These are phyloP conservation scores for Loxodes magnus DNA, from an alignment of 73 alveolate genomes.

Conservation along the genomic window DNA sequence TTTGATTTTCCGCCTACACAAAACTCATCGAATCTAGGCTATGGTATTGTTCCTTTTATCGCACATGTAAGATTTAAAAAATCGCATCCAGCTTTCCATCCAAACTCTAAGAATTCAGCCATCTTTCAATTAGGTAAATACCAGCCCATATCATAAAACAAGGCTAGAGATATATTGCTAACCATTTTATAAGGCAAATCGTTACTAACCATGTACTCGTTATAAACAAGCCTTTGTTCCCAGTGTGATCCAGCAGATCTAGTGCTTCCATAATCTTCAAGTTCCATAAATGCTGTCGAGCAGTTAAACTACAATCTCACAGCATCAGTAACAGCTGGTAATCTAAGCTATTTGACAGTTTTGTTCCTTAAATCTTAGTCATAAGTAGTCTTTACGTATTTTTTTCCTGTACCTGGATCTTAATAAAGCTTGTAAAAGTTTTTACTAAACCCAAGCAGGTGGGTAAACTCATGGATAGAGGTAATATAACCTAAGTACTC, in stretches of 20 bases:
- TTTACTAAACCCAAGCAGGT: constrained; percentile 1
- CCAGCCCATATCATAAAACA: constrained; percentile 42
- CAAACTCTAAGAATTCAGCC: constrained; percentile 26
- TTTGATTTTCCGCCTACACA: no score
- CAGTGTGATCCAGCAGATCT: constrained; percentile 41
- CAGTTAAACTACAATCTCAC: no score
- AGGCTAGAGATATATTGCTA: constrained; percentile 38
- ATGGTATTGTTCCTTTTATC: constrained; percentile 7
- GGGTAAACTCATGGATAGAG: constrained; percentile 8
- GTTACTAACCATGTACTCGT: constrained; percentile 30
- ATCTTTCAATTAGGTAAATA: constrained; percentile 21
- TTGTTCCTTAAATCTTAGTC: no score
- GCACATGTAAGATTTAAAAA: constrained; percentile 20
- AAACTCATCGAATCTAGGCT: no score
- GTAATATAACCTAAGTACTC: background rate
- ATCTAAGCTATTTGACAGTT: no score
- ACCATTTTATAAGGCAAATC: constrained; percentile 14
- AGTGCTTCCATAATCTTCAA: constrained; percentile 30
- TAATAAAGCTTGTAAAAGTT: no score
- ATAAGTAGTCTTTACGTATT: no score
- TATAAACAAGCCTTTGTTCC: constrained; percentile 40
- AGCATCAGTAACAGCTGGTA: no score
- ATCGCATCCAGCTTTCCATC: constrained; percentile 37
- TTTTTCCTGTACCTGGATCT: no score
- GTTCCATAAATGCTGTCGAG: constrained; percentile 17